Percentiles rank a stretch among this genome's conserved stretches.
These are phyloP conservation scores for Beverwykella pulmonaria DNA, from an alignment of 495 filamentous ascomycete species.

Conservation along the genomic window DNA sequence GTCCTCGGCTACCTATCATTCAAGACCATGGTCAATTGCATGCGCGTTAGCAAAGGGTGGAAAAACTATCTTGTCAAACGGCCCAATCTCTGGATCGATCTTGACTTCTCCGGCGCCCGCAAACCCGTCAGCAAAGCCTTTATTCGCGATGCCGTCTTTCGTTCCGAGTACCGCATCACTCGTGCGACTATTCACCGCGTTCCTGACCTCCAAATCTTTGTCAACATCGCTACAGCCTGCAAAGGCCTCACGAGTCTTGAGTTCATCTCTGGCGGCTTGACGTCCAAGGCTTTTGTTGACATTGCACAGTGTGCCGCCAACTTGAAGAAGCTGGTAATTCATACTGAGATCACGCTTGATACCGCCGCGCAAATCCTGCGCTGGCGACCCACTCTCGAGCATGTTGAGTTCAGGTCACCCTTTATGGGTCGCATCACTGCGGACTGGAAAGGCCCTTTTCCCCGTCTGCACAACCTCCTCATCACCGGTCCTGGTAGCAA, in stretches of 20 bases:
- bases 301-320: constrained; percentile 35
- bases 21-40: constrained; percentile 42
- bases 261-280: constrained; percentile 24
- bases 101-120: constrained; percentile 55
- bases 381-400: constrained; percentile 50
- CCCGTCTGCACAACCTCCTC: constrained; percentile 16
- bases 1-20: constrained; percentile 44
- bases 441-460: constrained; percentile 23
- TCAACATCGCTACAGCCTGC: constrained; percentile 37
- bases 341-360: constrained; percentile 45
- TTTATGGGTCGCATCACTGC: background rate
- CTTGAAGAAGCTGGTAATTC: constrained; percentile 51
- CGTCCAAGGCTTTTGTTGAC: constrained; percentile 33
- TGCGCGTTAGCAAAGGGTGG: constrained; percentile 61
- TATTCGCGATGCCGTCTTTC: constrained; percentile 50
- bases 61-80: constrained; percentile 50
- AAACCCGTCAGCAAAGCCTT: constrained; percentile 48
- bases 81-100: constrained; percentile 53
- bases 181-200: constrained; percentile 50
- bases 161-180: constrained; percentile 44
- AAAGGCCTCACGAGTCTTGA: constrained; percentile 31
- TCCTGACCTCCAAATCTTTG: constrained; percentile 42
- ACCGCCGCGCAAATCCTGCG: constrained; percentile 47
- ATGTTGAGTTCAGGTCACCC: constrained; percentile 44
- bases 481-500: background rate